Percentiles rank a stretch among this genome's conserved stretches.
Evolutionary conservation across 805 yeast species (phyloP).

Genomic region (Pichia californica): DNA sequence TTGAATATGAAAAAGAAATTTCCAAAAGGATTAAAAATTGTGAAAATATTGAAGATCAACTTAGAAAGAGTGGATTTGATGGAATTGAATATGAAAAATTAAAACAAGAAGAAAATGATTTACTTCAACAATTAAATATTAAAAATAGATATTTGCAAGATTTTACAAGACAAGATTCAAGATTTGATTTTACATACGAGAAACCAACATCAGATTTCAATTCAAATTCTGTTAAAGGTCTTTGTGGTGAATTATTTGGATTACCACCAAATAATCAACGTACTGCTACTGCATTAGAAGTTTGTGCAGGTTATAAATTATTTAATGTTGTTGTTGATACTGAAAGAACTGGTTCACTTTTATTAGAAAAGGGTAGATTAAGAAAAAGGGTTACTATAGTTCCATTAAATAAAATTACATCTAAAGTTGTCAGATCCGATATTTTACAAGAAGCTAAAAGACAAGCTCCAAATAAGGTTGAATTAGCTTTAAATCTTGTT

Average conservation of each 20-base stretch:
- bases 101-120: slow-evolving; percentile 36
- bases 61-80: slow-evolving; percentile 53
- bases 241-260: slow-evolving; percentile 78
- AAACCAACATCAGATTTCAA: slow-evolving; percentile 59
- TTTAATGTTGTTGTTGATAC: slow-evolving; percentile 89
- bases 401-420: slow-evolving; percentile 79
- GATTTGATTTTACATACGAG: slow-evolving; percentile 68
- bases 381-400: slow-evolving; percentile 83
- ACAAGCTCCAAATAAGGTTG: slow-evolving; percentile 80
- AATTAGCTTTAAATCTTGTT: slow-evolving; percentile 78
- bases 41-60: slow-evolving; percentile 32
- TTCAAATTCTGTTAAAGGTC: slow-evolving; percentile 66
- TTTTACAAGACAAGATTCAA: slow-evolving; percentile 58
- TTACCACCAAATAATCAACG: slow-evolving; percentile 49
- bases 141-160: slow-evolving; percentile 44
- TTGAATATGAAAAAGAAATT: slow-evolving; percentile 41
- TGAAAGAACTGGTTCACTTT: slow-evolving; percentile 75
- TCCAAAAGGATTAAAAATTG: slow-evolving; percentile 35
- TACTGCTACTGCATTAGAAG: slow-evolving; percentile 79
- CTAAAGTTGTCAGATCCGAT: slow-evolving; percentile 47
- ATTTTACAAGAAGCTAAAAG: slow-evolving; percentile 60
- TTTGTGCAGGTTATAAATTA: slow-evolving; percentile 88
- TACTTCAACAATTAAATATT: slow-evolving; percentile 39
- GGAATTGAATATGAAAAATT: slow-evolving; percentile 38
- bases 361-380: slow-evolving; percentile 72